These are phyloP conservation scores for Orobanche coerulescens DNA, from an alignment of 257 asterid genomes.

Conservation along the genomic window DNA sequence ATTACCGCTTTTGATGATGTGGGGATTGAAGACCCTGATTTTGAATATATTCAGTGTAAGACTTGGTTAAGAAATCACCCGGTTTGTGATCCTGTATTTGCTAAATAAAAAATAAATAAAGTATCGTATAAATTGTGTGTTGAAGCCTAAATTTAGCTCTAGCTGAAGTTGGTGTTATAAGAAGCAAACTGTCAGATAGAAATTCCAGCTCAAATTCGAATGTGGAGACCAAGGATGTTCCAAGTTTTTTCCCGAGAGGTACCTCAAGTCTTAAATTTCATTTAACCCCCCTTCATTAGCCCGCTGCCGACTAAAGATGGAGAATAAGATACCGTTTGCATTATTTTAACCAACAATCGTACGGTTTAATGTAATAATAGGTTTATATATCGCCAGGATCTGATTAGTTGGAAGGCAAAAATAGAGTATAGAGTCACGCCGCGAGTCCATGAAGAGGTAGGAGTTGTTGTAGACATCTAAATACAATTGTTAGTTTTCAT, in stretches of 20 bases:
- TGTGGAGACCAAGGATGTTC: conserved; percentile 28
- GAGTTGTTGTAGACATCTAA: conserved; percentile 16
- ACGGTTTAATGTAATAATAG: conserved; percentile 38
- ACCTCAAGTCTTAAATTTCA: conserved; percentile 13
- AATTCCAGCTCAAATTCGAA: conserved; percentile 15
- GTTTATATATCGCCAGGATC: conserved; percentile 70
- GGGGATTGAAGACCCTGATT: conserved; percentile 70
- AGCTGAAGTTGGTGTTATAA: conserved; percentile 79
- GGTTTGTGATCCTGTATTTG: background rate
- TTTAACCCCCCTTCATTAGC: conserved; percentile 4
- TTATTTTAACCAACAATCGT: conserved; percentile 3
- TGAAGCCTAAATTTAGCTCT: conserved; percentile 43
- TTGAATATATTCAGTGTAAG: conserved; percentile 70
- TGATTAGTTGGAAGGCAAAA: conserved; percentile 80
- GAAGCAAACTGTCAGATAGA: conserved; percentile 62
- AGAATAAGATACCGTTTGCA: background rate
- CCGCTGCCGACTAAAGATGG: background rate
- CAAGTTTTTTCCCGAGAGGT: conserved; percentile 72
- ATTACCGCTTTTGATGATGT: conserved; percentile 72
- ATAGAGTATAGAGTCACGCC: conserved; percentile 58
- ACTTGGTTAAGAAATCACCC: conserved; percentile 15
- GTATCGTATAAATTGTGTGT: conserved; percentile 19
- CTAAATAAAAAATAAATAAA: background rate
- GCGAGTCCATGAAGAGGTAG: conserved; percentile 55
- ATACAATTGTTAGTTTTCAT: too few relatives aligned